Evolutionary conservation across 1,139 yeast species (phyloP).

Genomic region (Taphrina wiesneri): DNA sequence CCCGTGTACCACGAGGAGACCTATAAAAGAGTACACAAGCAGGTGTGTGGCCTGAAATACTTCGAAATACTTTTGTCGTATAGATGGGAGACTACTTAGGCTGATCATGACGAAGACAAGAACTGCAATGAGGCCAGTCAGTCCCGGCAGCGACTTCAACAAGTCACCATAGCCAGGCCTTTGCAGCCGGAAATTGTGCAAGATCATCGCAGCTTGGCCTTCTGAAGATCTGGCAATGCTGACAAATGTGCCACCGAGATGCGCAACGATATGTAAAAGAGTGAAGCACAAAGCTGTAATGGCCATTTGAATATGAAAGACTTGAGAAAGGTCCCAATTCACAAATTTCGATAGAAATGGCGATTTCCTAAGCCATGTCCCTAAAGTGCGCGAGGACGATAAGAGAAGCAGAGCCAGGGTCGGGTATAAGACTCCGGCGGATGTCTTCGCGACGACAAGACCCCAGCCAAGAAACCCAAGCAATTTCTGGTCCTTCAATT

Average conservation of each 20-base stretch:
- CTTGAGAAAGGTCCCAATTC: constrained; percentile 19
- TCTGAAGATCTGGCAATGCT: neutral
- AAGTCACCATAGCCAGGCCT: neutral
- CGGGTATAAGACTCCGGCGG: constrained; percentile 23
- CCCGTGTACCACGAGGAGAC: constrained; percentile 22
- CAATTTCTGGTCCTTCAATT: neutral
- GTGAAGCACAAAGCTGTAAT: constrained; percentile 5
- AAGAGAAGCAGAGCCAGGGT: constrained; percentile 10
- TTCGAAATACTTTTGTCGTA: constrained; percentile 3
- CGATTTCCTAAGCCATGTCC: constrained; percentile 3
- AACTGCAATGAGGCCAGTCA: constrained; percentile 15
- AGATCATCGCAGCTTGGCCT: neutral
- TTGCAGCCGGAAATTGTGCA: neutral
- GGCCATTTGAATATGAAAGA: constrained; percentile 18
- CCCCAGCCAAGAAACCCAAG: constrained; percentile 24
- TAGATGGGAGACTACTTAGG: neutral
- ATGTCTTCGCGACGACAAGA: constrained; percentile 8
- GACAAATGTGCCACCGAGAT: constrained; percentile 16
- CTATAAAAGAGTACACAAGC: constrained; percentile 13
- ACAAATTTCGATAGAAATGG: constrained; percentile 5
- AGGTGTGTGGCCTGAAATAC: constrained; percentile 11
- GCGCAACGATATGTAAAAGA: constrained; percentile 4
- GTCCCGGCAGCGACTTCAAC: constrained; percentile 2
- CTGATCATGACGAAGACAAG: neutral
- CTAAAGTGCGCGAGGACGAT: constrained; percentile 14